These are phyloP conservation scores for Gossypium stocksii DNA, from an alignment of 345 rosid genomes.

Conservation along the genomic window DNA sequence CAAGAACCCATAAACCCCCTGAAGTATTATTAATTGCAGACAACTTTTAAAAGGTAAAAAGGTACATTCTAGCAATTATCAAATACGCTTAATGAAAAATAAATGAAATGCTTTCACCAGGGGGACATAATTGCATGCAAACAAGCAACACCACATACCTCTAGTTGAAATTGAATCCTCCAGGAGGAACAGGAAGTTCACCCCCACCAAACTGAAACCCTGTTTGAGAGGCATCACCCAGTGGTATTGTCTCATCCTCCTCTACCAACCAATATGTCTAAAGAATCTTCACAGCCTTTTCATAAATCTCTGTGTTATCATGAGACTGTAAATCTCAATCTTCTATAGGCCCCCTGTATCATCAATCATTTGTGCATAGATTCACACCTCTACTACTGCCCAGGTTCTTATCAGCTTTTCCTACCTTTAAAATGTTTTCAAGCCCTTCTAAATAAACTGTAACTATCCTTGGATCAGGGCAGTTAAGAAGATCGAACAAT, in stretches of 20 bases:
- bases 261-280: constrained; percentile 57
- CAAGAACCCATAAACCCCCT: constrained; percentile 14
- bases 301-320: constrained; percentile 33
- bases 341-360: not conserved
- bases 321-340: constrained; percentile 30
- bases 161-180: constrained; percentile 66
- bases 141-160: constrained; percentile 22
- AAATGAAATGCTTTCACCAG: too few species aligned
- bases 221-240: constrained; percentile 43
- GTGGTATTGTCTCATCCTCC: constrained; percentile 45
- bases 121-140: too few species aligned
- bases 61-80: not conserved
- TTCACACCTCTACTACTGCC: not conserved
- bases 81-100: too few species aligned
- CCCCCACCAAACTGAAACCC: constrained; percentile 47
- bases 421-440: constrained; percentile 54
- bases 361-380: not conserved
- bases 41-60: not conserved
- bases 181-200: constrained; percentile 52
- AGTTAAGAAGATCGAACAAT: constrained; percentile 67
- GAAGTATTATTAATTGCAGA: constrained; percentile 9
- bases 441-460: constrained; percentile 55
- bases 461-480: constrained; percentile 73
- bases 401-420: constrained; percentile 33
- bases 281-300: constrained; percentile 37